A percentile compares a stretch with the other conserved stretches of the same genome.
Evolutionary conservation across 306 rosid genomes (phyloP).

Genomic region (Acacia crassicarpa): DNA sequence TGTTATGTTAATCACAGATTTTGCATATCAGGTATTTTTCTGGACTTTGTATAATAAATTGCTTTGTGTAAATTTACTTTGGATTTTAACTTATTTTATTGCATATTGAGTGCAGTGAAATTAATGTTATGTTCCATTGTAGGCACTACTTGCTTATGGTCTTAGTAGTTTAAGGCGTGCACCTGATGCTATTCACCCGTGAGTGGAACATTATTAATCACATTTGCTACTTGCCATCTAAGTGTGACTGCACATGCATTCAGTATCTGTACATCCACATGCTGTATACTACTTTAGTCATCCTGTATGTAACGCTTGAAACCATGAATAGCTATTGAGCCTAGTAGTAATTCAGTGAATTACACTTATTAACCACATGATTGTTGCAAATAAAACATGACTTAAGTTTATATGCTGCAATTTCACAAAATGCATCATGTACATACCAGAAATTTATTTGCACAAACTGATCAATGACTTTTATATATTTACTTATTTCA

Average conservation of each 20-base stretch:
- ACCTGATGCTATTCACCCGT: slow-evolving; percentile 98
- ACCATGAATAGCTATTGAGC: slow-evolving; percentile 11
- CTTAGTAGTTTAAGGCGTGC: slow-evolving; percentile 97
- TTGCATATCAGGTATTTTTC: slow-evolving; percentile 81
- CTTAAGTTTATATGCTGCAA: neutral
- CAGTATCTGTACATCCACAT: slow-evolving; percentile 1
- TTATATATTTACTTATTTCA: slow-evolving; percentile 18
- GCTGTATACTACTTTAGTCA: slow-evolving; percentile 19
- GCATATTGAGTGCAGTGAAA: slow-evolving; percentile 30
- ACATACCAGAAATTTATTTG: neutral
- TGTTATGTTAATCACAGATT: slow-evolving; percentile 86
- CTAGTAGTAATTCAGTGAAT: slow-evolving; percentile 4
- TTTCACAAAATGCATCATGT: slow-evolving; percentile 4
- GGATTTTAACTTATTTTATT: slow-evolving; percentile 12
- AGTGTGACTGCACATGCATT: neutral
- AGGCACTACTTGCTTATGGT: slow-evolving; percentile 98
- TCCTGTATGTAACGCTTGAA: slow-evolving; percentile 4
- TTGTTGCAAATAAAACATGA: neutral
- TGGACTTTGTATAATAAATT: neutral
- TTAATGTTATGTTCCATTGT: slow-evolving; percentile 45
- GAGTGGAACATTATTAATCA: slow-evolving; percentile 37
- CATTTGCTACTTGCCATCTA: neutral
- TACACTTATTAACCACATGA: slow-evolving; percentile 13
- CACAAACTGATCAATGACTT: neutral
- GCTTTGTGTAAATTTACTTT: neutral